Conservation (phyloP, 140 eudicot species). For the Stevia rebaudiana region DNA sequence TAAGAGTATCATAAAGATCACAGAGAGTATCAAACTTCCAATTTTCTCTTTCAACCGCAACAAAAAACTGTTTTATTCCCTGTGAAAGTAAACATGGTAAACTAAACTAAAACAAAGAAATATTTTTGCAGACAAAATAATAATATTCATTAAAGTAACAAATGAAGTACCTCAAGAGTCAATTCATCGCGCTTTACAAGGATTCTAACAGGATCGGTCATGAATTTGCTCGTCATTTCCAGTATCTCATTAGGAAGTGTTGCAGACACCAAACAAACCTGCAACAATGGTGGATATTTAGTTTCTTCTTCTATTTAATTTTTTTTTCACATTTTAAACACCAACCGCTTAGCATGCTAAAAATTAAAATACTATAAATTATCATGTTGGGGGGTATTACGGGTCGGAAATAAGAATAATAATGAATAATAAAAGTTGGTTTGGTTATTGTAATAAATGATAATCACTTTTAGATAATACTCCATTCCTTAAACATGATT, state of each 20-base stretch:
- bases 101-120: background rate
- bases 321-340: too few species aligned
- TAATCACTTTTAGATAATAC: too few species aligned
- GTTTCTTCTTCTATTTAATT: too few species aligned
- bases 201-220: slow-evolving; percentile 97
- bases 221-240: slow-evolving; percentile 95
- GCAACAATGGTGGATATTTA: slow-evolving; percentile 11
- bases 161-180: slow-evolving; percentile 69
- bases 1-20: slow-evolving; percentile 93
- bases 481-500: too few species aligned
- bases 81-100: slow-evolving; percentile 29
- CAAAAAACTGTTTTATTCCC: slow-evolving; percentile 98
- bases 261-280: slow-evolving; percentile 93
- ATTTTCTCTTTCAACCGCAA: slow-evolving; percentile 92
- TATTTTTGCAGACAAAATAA: background rate
- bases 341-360: too few species aligned
- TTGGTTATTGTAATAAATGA: too few species aligned
- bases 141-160: background rate
- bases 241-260: slow-evolving; percentile 97
- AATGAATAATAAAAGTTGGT: too few species aligned
- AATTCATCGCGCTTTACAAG: slow-evolving; percentile 99
- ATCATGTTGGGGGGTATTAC: too few species aligned
- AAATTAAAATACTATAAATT: too few species aligned
- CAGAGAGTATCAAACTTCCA: slow-evolving; percentile 98
- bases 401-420: too few species aligned